These are phyloP conservation scores for Eimeria praecox DNA, from an alignment of 169 alveolate species.

Conservation along the genomic window DNA sequence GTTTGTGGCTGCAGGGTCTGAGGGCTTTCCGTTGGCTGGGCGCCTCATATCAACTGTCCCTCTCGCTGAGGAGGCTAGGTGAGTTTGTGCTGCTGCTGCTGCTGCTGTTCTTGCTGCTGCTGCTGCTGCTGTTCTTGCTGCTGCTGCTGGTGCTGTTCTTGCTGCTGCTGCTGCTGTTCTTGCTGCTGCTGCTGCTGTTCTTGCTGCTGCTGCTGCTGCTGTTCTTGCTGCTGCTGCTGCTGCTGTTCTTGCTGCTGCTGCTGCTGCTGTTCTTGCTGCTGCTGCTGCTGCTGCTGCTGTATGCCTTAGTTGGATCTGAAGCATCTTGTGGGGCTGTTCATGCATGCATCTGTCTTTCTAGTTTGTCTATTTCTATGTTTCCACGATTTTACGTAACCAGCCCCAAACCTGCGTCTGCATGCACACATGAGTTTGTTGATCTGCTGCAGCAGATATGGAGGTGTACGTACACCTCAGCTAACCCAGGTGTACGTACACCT, in stretches of 20 bases:
- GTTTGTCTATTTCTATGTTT: no score
- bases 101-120: background rate
- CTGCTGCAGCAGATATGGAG: background rate
- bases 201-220: background rate
- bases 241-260: conserved; percentile 2
- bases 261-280: background rate
- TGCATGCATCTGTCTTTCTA: background rate
- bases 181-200: conserved; percentile 4
- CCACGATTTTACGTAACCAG: no score
- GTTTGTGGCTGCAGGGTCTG: conserved; percentile 32
- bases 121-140: background rate
- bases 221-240: background rate
- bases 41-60: conserved; percentile 39
- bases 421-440: background rate
- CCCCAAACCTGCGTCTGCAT: background rate
- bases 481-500: background rate
- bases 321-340: background rate
- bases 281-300: conserved; percentile 12
- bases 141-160: background rate
- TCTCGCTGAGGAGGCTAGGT: conserved; percentile 64
- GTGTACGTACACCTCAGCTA: background rate
- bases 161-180: background rate
- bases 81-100: background rate
- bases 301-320: background rate
- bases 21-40: conserved; percentile 47